Conservation (phyloP, 1,139 yeast species). For the Suhomyces panamericanus region DNA sequence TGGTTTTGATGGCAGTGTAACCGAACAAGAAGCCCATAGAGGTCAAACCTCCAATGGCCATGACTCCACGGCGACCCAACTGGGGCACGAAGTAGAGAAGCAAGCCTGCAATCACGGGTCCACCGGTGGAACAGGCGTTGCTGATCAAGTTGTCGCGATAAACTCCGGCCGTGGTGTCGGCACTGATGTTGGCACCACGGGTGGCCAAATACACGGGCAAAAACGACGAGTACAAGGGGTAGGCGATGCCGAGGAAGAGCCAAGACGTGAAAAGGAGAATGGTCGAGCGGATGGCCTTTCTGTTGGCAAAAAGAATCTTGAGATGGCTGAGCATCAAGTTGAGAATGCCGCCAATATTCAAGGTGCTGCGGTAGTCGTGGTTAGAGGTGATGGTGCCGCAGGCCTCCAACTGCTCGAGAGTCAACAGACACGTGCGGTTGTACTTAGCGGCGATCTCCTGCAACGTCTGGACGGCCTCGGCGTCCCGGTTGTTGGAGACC, state of each 20-base stretch:
- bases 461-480: slow-evolving; percentile 32
- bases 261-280: slow-evolving; percentile 33
- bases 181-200: slow-evolving; percentile 41
- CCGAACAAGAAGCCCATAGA: slow-evolving; percentile 59
- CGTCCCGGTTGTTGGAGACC: slow-evolving; percentile 35
- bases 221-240: slow-evolving; percentile 42
- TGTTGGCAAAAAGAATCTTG: slow-evolving; percentile 29
- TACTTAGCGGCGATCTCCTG: slow-evolving; percentile 31
- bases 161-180: slow-evolving; percentile 34
- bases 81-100: slow-evolving; percentile 41
- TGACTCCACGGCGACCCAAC: slow-evolving; percentile 56
- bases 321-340: slow-evolving; percentile 22
- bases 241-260: slow-evolving; percentile 40
- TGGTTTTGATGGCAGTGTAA: slow-evolving; percentile 53
- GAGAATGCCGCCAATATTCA: slow-evolving; percentile 19
- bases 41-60: slow-evolving; percentile 52
- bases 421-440: slow-evolving; percentile 30
- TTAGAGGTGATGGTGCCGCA: slow-evolving; percentile 29
- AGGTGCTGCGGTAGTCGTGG: slow-evolving; percentile 17
- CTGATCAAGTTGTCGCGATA: slow-evolving; percentile 56
- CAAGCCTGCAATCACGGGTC: slow-evolving; percentile 56
- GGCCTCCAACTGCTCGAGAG: slow-evolving; percentile 28
- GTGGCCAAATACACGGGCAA: slow-evolving; percentile 39
- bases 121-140: slow-evolving; percentile 52
- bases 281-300: slow-evolving; percentile 29